These are phyloP conservation scores for Scopulariopsis brevicaulis DNA, from an alignment of 2,329 filamentous ascomycete genomes.

Conservation along the genomic window DNA sequence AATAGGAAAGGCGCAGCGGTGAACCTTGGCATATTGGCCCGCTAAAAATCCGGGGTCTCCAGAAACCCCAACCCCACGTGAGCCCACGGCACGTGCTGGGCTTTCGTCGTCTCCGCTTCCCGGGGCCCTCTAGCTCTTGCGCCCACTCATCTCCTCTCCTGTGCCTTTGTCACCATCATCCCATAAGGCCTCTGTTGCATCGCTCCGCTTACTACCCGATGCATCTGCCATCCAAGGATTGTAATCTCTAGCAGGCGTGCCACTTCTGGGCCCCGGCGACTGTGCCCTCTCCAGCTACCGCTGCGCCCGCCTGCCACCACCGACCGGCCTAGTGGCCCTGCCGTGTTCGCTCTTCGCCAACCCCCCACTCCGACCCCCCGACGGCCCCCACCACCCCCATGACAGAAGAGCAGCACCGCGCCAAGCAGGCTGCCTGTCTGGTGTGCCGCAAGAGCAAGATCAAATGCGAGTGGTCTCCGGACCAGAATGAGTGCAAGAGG, in stretches of 20 bases:
- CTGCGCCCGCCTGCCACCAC: background rate
- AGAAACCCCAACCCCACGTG: background rate
- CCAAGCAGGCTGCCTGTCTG: slow-evolving; percentile 42
- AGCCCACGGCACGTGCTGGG: background rate
- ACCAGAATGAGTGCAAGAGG: slow-evolving; percentile 44
- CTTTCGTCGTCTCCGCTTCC: background rate
- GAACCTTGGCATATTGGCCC: no score
- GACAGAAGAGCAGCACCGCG: background rate
- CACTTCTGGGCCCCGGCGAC: background rate
- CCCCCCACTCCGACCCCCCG: background rate
- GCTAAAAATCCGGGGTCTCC: background rate
- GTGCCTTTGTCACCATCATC: background rate
- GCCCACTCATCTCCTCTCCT: background rate
- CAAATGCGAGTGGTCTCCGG: slow-evolving; percentile 47
- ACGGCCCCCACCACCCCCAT: background rate
- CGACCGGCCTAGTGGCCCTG: background rate
- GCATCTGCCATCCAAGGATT: background rate
- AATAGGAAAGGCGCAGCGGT: no score
- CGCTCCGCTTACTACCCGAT: background rate
- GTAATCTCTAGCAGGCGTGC: background rate
- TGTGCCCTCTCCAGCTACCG: background rate
- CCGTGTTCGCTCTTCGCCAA: background rate
- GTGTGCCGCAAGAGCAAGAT: slow-evolving; percentile 58
- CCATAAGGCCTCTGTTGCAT: background rate
- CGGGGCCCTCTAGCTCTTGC: background rate